Evolutionary conservation across 75 land plant species (phyloP).

Genomic region (Cryptomeria japonica): DNA sequence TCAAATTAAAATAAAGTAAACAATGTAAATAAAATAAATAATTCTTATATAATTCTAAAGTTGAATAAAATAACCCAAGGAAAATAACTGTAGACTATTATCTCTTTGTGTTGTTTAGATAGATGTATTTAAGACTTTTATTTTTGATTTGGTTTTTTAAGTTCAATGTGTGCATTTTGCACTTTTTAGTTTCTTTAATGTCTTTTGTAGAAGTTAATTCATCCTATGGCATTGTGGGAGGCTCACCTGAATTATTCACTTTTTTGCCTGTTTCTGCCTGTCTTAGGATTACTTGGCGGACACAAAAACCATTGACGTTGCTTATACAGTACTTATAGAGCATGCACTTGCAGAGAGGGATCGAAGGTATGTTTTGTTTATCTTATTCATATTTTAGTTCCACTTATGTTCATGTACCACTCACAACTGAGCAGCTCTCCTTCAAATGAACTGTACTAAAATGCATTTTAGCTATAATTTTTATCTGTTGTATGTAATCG

Average conservation of each 20-base stretch:
- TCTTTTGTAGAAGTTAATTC: not conserved
- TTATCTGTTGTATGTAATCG: not conserved
- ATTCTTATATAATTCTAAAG: too few relatives aligned
- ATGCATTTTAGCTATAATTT: not conserved
- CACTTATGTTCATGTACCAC: not conserved
- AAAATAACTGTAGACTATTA: too few relatives aligned
- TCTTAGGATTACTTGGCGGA: conserved; percentile 86
- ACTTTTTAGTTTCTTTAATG: too few relatives aligned
- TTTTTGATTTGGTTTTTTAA: too few relatives aligned
- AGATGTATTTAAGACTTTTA: too few relatives aligned
- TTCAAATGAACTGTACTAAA: not conserved
- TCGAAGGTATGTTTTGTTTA: conserved; percentile 64
- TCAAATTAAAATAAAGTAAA: too few relatives aligned
- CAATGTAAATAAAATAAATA: too few relatives aligned
- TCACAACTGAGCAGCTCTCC: not conserved
- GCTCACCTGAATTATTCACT: not conserved
- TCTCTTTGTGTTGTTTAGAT: too few relatives aligned
- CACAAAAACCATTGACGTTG: conserved; percentile 67
- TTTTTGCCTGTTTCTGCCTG: not conserved
- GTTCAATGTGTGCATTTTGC: too few relatives aligned
- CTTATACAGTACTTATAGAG: conserved; percentile 84
- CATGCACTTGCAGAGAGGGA: conserved; percentile 98
- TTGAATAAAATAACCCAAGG: too few relatives aligned
- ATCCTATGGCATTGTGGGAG: not conserved
- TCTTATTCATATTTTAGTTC: conserved; percentile 6